Base-by-base conservation (phyloP, 305 asterid genomes). In the Andrographis paniculata region DNA sequence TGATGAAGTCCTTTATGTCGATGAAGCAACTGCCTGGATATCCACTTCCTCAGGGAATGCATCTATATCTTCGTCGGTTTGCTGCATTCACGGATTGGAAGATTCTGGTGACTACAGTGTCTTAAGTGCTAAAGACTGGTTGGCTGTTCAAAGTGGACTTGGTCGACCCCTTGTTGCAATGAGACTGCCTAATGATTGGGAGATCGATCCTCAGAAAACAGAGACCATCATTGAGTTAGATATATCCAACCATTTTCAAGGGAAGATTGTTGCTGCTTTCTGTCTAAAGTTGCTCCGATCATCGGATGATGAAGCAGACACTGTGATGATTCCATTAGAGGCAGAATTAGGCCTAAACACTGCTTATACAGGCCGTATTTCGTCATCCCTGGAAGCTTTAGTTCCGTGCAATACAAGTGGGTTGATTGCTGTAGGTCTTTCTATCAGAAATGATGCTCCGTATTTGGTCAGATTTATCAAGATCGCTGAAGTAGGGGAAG, bases 11-110 rank as follows among this genome's bases (percentile, higher is more conserved):
- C 79, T 89, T 42, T 52, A 67, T 23, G 91, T 89, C 59, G 73
- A 79, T 71, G 91, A 82, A 71, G 71, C 85, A 46, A 69, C 75
- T 60, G 78, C 82, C 68, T 85, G 85, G 91, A 67, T 83, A 27
- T 85, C 87, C 43, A 47, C 73, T 66, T 76, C 78, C 45, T 68
- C 77, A 9, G 86, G 79, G 60, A 69, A 72, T 62, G 48, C 57
- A 47, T 74, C 77, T 31, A 61, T 43, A 13, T 65, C 63, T 14
- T 74, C 87, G 69, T 75, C 75, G 38, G 53, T 69, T 36, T 88
- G 95, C 64, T 51, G 65, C 48, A 43, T 60, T 36, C 66, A 53
- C 24, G 39, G 36, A 17, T 24, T 20, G 31, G 72, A 76, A 22
- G 71, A 51, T 63, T 67, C 71, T 1, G 30, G 58, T 16, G 75